phyloP scores from a whole-genome alignment of 768 basidiomycete genomes.

The Roridomyces roridus region DNA sequence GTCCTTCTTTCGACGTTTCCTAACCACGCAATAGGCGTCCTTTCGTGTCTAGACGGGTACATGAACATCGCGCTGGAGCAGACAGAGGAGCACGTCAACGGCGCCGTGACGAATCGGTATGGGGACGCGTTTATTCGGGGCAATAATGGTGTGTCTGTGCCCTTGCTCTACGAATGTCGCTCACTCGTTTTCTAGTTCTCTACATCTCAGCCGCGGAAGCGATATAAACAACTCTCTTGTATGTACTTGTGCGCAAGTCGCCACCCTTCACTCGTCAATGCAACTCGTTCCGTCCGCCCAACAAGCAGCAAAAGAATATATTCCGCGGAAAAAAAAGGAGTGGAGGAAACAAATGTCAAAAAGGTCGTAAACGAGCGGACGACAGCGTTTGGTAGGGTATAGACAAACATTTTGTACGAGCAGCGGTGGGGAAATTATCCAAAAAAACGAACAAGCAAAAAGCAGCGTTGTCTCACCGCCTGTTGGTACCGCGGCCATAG shows the following conservation, averaged over 20 bases:
- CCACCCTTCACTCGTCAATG: no score
- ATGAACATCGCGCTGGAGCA: conserved; percentile 99
- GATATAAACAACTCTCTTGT: conserved; percentile 49
- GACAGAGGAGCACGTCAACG: conserved; percentile 94
- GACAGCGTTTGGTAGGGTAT: conserved; percentile 24
- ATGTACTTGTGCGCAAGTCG: no score
- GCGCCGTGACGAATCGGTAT: conserved; percentile 84
- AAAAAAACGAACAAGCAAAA: conserved; percentile 4
- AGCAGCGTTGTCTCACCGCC: conserved; percentile 50
- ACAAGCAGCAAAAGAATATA: not conserved
- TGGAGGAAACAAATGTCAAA: not conserved
- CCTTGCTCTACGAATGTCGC: conserved; percentile 3
- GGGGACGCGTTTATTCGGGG: conserved; percentile 96
- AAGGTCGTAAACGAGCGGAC: not conserved
- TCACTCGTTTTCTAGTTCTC: conserved; percentile 52
- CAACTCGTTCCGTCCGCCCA: no score
- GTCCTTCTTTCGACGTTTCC: not conserved
- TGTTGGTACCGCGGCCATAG: conserved; percentile 75
- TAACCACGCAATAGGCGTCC: conserved; percentile 60
- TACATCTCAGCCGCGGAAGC: conserved; percentile 80
- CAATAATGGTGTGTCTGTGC: conserved; percentile 73
- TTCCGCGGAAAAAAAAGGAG: not conserved
- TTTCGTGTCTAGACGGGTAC: conserved; percentile 97
- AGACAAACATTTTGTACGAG: conserved; percentile 20
- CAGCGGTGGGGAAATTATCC: conserved; percentile 11